These are phyloP conservation scores for Exophiala dermatitidis DNA, from an alignment of 2,329 filamentous ascomycete genomes.

Conservation along the genomic window DNA sequence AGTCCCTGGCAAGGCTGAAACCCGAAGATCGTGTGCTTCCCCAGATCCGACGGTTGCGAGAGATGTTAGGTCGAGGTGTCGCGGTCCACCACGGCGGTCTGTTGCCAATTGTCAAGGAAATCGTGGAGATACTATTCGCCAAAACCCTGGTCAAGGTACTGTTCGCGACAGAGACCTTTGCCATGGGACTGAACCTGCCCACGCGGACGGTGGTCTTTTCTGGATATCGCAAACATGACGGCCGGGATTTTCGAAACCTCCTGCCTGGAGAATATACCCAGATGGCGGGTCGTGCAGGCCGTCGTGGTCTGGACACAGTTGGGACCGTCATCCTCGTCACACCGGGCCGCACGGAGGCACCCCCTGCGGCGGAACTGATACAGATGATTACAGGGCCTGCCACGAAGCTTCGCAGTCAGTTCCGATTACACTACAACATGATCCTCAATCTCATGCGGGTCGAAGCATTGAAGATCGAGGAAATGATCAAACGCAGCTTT, in stretches of 20 bases:
- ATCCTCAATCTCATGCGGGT: constrained; percentile 92
- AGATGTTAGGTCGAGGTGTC: constrained; percentile 78
- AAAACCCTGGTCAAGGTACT: constrained; percentile 92
- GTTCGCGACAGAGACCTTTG: constrained; percentile 96
- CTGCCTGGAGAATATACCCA: constrained; percentile 96
- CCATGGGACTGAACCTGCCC: constrained; percentile 93
- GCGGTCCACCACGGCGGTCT: constrained; percentile 94
- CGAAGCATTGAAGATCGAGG: constrained; percentile 94
- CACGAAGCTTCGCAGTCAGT: constrained; percentile 90
- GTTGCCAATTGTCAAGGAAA: constrained; percentile 92
- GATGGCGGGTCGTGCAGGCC: constrained; percentile 92
- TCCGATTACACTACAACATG: constrained; percentile 98
- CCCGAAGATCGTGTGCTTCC: constrained; percentile 84
- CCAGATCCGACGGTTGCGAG: constrained; percentile 80
- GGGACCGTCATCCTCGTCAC: constrained; percentile 90
- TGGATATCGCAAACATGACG: constrained; percentile 92
- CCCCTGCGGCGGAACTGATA: constrained; percentile 71
- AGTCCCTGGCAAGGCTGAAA: constrained; percentile 83
- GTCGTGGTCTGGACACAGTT: constrained; percentile 84
- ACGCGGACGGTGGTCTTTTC: constrained; percentile 97
- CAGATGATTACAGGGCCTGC: constrained; percentile 96
- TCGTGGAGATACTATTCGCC: constrained; percentile 94
- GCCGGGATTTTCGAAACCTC: constrained; percentile 81
- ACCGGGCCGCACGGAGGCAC: constrained; percentile 75
- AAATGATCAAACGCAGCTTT: constrained; percentile 99